These are phyloP conservation scores for Mucor circinelloides DNA, from an alignment of 371 early-diverging fungal genomes.

Conservation along the genomic window DNA sequence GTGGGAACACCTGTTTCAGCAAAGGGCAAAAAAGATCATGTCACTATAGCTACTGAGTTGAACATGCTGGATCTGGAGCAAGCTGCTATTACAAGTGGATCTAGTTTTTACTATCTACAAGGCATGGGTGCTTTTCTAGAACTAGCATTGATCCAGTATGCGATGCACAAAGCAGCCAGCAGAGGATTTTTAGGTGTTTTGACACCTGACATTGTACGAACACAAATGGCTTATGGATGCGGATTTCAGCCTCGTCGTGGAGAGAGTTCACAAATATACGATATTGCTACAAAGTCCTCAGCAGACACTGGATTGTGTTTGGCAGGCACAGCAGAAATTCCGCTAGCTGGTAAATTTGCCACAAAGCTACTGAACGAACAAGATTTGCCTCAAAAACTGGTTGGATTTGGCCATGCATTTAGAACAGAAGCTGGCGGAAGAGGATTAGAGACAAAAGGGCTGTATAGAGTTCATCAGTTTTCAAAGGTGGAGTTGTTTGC, in stretches of 20 bases:
- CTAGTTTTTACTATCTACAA: conserved; percentile 86
- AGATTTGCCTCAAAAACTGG: conserved; percentile 70
- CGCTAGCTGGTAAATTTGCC: conserved; percentile 85
- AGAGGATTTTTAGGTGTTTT: conserved; percentile 79
- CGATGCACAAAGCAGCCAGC: conserved; percentile 72
- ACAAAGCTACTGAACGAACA: conserved; percentile 58
- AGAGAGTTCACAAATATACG: conserved; percentile 86
- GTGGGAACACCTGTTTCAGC: conserved; percentile 41
- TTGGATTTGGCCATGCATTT: conserved; percentile 85
- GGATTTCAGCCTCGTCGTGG: conserved; percentile 84
- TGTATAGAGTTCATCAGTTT: conserved; percentile 95
- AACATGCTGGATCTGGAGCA: conserved; percentile 85
- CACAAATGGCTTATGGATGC: conserved; percentile 83
- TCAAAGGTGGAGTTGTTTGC: conserved; percentile 93
- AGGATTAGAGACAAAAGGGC: conserved; percentile 82
- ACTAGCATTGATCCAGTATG: conserved; percentile 84
- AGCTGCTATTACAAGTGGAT: conserved; percentile 84
- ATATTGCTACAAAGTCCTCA: conserved; percentile 46
- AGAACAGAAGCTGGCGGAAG: conserved; percentile 89
- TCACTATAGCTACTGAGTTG: conserved; percentile 61
- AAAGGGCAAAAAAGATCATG: conserved; percentile 62
- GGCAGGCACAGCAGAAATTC: conserved; percentile 92
- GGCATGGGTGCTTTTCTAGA: conserved; percentile 86
- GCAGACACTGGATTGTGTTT: conserved; percentile 60
- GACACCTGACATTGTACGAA: conserved; percentile 86